These are phyloP conservation scores for Zoysia matrella DNA, from an alignment of 202 grass and related monocot genomes.

Conservation along the genomic window DNA sequence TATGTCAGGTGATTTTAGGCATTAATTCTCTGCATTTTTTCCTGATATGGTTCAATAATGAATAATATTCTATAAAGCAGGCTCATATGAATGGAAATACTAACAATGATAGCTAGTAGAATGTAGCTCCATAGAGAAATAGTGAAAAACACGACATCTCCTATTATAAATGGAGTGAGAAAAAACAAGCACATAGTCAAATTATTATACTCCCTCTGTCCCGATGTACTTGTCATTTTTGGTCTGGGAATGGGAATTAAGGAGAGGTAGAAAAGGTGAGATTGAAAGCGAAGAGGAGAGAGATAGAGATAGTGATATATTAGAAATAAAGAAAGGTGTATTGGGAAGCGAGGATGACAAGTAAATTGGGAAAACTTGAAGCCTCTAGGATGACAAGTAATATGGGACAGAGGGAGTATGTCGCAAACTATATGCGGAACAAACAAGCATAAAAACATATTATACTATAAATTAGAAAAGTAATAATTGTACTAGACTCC, in stretches of 20 bases:
- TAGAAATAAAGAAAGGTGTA: too few relatives aligned
- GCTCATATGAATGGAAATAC: constrained; percentile 20
- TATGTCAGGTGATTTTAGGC: constrained; percentile 37
- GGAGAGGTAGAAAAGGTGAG: background rate
- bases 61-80: constrained; percentile 14
- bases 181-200: background rate
- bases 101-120: background rate
- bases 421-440: background rate
- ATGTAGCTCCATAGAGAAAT: too few relatives aligned
- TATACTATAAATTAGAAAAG: background rate
- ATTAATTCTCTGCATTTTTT: background rate
- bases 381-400: too few relatives aligned
- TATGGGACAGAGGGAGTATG: too few relatives aligned
- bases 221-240: too few relatives aligned
- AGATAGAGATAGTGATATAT: too few relatives aligned
- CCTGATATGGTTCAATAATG: constrained; percentile 20
- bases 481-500: background rate
- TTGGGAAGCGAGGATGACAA: too few relatives aligned
- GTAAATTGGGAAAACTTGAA: too few relatives aligned
- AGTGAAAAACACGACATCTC: constrained; percentile 2
- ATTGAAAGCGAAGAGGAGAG: background rate
- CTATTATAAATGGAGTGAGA: constrained; percentile 4
- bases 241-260: background rate
- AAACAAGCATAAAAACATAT: too few relatives aligned
- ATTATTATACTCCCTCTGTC: too few relatives aligned